A percentile compares a stretch with the other conserved stretches of the same genome.
These are phyloP conservation scores for Testicularia cyperi DNA, from an alignment of 1,284 basidiomycete genomes.

Conservation along the genomic window DNA sequence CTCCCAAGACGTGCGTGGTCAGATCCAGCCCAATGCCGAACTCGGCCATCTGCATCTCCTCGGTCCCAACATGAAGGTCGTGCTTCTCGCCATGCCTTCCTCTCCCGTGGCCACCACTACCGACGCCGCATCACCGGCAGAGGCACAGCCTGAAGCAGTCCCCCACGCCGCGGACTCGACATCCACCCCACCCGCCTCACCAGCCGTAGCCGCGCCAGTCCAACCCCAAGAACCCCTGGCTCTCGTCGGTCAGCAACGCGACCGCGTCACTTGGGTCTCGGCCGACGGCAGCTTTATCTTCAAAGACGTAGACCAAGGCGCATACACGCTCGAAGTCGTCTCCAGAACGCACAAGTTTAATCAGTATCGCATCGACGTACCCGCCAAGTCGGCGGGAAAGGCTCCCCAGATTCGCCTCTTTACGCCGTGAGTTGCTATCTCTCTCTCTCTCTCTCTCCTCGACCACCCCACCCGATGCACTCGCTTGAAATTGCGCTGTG, in stretches of 20 bases:
- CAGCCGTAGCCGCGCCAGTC: too few species aligned
- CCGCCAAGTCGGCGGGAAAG: slow-evolving; percentile 6
- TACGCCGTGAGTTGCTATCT: slow-evolving; percentile 27
- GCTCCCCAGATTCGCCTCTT: slow-evolving; percentile 33
- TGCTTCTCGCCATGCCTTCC: slow-evolving; percentile 23
- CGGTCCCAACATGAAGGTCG: slow-evolving; percentile 23
- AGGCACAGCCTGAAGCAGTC: not conserved
- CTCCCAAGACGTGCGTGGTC: slow-evolving; percentile 35
- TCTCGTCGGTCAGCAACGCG: slow-evolving; percentile 15
- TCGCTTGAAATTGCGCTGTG: too few species aligned
- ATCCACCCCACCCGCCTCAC: slow-evolving; percentile 1
- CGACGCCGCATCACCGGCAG: not conserved
- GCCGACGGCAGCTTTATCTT: slow-evolving; percentile 43
- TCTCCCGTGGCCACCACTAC: not conserved
- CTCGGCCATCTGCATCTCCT: slow-evolving; percentile 29
- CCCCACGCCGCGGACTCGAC: not conserved
- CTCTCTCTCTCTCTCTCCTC: too few species aligned
- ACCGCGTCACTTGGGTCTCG: slow-evolving; percentile 23
- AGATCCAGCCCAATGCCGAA: slow-evolving; percentile 34
- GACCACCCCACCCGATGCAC: too few species aligned
- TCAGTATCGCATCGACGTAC: slow-evolving; percentile 37
- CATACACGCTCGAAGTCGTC: slow-evolving; percentile 32
- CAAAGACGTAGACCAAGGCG: slow-evolving; percentile 27
- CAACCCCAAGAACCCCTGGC: too few species aligned
- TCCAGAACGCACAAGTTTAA: slow-evolving; percentile 28